A percentile compares a stretch with the other conserved stretches of the same genome.
phyloP scores from a whole-genome alignment of 768 basidiomycete genomes.

The Mycena galopus region DNA sequence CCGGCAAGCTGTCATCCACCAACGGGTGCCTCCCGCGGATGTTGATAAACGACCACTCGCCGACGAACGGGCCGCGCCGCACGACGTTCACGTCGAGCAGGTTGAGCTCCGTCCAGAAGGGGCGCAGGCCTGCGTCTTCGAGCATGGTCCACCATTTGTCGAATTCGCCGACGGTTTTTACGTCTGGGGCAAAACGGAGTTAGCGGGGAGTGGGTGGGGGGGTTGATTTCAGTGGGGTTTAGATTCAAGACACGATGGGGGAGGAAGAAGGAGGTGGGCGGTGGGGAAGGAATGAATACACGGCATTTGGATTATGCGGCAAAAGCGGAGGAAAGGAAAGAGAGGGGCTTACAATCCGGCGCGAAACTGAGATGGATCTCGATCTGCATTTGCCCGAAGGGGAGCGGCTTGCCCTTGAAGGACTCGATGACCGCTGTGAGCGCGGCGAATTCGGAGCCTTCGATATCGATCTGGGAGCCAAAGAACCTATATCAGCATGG shows the following conservation, averaged over 20 bases:
- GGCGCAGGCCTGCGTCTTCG: slow-evolving; percentile 60
- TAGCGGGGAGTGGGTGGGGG: too few relatives aligned
- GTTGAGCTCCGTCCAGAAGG: slow-evolving; percentile 61
- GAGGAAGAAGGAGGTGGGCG: not conserved
- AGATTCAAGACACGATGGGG: not conserved
- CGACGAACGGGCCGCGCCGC: slow-evolving; percentile 42
- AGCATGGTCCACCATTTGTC: slow-evolving; percentile 61
- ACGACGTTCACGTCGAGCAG: slow-evolving; percentile 48
- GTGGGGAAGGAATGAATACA: not conserved
- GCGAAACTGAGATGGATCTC: slow-evolving; percentile 53
- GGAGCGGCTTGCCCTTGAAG: slow-evolving; percentile 53
- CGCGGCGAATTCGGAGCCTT: slow-evolving; percentile 62
- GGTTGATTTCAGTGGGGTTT: not conserved
- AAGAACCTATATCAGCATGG: slow-evolving; percentile 26
- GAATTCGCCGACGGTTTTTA: slow-evolving; percentile 51
- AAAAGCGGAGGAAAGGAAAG: not conserved
- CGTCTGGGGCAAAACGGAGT: slow-evolving; percentile 40
- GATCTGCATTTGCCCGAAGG: slow-evolving; percentile 62
- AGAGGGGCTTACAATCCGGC: not conserved
- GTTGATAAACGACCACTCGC: slow-evolving; percentile 53
- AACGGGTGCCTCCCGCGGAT: slow-evolving; percentile 43
- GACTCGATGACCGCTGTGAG: slow-evolving; percentile 55
- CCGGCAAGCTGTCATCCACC: slow-evolving; percentile 30
- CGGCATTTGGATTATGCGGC: too few relatives aligned
- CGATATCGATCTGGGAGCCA: slow-evolving; percentile 59